Evolutionary conservation across 768 basidiomycete genomes (phyloP).

Genomic region (Auricularia sp.): DNA sequence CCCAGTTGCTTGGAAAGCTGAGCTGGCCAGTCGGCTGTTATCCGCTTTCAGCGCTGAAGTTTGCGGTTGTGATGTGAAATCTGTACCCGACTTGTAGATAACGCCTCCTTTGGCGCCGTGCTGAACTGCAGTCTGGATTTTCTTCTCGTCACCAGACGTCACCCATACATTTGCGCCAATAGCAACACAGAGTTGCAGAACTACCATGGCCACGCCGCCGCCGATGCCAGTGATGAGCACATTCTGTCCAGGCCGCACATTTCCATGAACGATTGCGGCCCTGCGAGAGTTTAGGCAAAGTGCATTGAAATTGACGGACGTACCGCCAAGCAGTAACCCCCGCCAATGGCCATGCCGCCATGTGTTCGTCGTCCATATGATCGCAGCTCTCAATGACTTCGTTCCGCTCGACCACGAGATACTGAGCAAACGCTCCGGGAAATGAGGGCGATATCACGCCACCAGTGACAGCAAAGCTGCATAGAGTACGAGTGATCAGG

Average conservation of each 20-base stretch:
- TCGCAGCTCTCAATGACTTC: constrained; percentile 56
- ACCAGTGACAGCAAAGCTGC: constrained; percentile 60
- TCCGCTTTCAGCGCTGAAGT: not conserved
- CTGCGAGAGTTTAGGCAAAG: constrained; percentile 25
- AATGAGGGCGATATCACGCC: constrained; percentile 40
- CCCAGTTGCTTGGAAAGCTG: constrained; percentile 6
- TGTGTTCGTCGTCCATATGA: constrained; percentile 58
- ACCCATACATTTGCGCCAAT: constrained; percentile 75
- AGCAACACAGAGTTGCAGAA: constrained; percentile 66
- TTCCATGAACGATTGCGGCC: constrained; percentile 55
- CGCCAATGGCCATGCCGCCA: constrained; percentile 68
- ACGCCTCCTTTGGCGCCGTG: constrained; percentile 74
- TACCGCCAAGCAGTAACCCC: constrained; percentile 82
- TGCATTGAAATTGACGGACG: constrained; percentile 10
- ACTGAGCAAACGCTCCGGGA: constrained; percentile 64
- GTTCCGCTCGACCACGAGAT: constrained; percentile 55
- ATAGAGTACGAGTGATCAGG: constrained; percentile 7
- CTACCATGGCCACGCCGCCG: constrained; percentile 68
- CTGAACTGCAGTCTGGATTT: constrained; percentile 53
- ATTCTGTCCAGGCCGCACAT: constrained; percentile 28
- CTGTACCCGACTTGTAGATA: constrained; percentile 54
- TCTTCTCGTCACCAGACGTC: constrained; percentile 59
- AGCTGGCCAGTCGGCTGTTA: constrained; percentile 1
- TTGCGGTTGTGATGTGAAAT: not conserved
- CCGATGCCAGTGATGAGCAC: constrained; percentile 12